Evolutionary conservation across 371 early-diverging fungal genomes (phyloP).

Genomic region (Mucor racemosus): DNA sequence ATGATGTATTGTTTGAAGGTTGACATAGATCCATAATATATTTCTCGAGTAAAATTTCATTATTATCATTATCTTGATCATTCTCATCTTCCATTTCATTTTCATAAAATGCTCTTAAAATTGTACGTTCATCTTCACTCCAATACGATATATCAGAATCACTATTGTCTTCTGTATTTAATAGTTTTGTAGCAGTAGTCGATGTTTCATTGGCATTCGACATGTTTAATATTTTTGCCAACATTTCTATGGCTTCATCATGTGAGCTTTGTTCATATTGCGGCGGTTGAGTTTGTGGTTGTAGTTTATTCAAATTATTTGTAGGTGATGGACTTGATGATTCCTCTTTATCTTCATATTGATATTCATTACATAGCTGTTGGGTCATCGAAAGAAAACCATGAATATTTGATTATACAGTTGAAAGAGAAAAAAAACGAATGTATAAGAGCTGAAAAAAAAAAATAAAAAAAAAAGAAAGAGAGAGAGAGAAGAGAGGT

Average conservation of each 20-base stretch:
- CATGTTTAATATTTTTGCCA: conserved; percentile 18
- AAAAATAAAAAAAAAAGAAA: not conserved
- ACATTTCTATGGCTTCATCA: conserved; percentile 18
- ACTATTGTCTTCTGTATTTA: conserved; percentile 6
- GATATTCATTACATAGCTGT: conserved; percentile 22
- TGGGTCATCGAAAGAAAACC: conserved; percentile 27
- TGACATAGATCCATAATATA: conserved; percentile 7
- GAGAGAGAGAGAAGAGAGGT: not conserved
- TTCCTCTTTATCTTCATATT: conserved; percentile 16
- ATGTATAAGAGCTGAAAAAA: not conserved
- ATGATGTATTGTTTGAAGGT: not conserved
- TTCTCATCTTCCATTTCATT: conserved; percentile 16
- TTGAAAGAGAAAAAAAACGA: conserved; percentile 4
- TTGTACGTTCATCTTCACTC: conserved; percentile 22
- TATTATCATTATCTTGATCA: conserved; percentile 19
- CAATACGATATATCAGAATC: conserved; percentile 19
- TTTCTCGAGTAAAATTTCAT: conserved; percentile 1
- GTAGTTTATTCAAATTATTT: not conserved
- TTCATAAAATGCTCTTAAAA: conserved; percentile 25
- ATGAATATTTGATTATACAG: conserved; percentile 7
- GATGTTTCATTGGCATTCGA: conserved; percentile 13
- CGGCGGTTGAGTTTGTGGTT: not conserved
- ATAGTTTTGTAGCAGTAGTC: not conserved
- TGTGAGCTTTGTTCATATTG: not conserved
- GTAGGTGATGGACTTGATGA: conserved; percentile 9